A percentile compares a stretch with the other conserved stretches of the same genome.
These are phyloP conservation scores for Hypomontagnella submonticulosa DNA, from an alignment of 495 filamentous ascomycete species.

Conservation along the genomic window DNA sequence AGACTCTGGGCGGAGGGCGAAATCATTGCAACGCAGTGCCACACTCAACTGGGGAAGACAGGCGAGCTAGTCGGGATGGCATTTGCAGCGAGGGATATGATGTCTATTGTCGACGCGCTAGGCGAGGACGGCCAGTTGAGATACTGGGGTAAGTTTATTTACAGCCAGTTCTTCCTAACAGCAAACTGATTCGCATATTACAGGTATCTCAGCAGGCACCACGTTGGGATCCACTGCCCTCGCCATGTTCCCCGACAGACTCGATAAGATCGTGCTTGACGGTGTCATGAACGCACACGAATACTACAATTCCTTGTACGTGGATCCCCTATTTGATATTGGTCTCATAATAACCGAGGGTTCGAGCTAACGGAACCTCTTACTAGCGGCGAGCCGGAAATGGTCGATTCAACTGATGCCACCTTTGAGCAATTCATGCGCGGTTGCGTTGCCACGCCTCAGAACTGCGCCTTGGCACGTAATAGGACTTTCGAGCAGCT, in stretches of 20 bases:
- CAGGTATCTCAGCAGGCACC: constrained; percentile 58
- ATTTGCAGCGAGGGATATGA: constrained; percentile 55
- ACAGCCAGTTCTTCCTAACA: background rate
- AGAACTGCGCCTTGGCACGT: constrained; percentile 45
- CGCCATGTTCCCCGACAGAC: constrained; percentile 58
- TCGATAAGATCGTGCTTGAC: constrained; percentile 56
- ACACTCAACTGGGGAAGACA: constrained; percentile 18
- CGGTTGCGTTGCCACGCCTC: constrained; percentile 43
- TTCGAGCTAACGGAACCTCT: background rate
- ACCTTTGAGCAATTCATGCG: constrained; percentile 47
- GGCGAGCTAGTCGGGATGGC: constrained; percentile 37
- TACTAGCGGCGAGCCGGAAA: constrained; percentile 42
- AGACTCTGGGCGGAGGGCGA: constrained; percentile 25
- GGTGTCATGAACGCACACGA: constrained; percentile 55
- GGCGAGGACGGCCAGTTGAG: constrained; percentile 57
- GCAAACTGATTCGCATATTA: constrained; percentile 8
- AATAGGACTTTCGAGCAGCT: constrained; percentile 49
- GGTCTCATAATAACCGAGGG: background rate
- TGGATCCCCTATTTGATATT: background rate
- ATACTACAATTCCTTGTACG: constrained; percentile 45
- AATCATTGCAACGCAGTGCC: constrained; percentile 24
- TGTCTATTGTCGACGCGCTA: constrained; percentile 57
- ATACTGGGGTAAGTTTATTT: constrained; percentile 56
- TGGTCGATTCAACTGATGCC: constrained; percentile 43
- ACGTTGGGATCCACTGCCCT: constrained; percentile 53